phyloP scores from a whole-genome alignment of 1,284 basidiomycete genomes.

The Ustilago crameri region DNA sequence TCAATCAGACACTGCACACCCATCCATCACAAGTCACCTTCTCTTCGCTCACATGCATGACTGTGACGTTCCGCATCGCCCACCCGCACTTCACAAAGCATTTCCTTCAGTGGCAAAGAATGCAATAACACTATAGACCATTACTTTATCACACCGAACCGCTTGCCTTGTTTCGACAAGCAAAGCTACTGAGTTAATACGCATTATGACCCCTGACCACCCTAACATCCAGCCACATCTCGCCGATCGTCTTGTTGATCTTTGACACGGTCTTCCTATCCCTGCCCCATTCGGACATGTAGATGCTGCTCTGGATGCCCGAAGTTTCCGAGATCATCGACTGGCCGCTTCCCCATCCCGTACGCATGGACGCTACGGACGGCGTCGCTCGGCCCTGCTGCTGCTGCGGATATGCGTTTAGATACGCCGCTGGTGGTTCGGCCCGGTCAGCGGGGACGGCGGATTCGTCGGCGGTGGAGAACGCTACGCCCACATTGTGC shows the following conservation, averaged over 20 bases:
- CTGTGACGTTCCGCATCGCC: too few species aligned
- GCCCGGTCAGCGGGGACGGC: slow-evolving; percentile 25
- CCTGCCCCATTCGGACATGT: slow-evolving; percentile 47
- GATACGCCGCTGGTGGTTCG: slow-evolving; percentile 20
- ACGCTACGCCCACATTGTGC: slow-evolving; percentile 31
- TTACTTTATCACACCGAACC: too few species aligned
- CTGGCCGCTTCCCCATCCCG: slow-evolving; percentile 32
- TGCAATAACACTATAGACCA: too few species aligned
- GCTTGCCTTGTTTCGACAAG: too few species aligned
- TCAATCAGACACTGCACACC: too few species aligned
- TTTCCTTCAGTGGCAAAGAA: too few species aligned
- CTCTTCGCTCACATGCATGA: too few species aligned
- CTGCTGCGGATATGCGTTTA: slow-evolving; percentile 15
- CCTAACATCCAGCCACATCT: slow-evolving; percentile 52
- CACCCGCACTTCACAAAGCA: too few species aligned
- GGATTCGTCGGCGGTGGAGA: slow-evolving; percentile 32
- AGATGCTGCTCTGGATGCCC: slow-evolving; percentile 43
- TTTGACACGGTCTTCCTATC: slow-evolving; percentile 51
- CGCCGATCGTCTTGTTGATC: slow-evolving; percentile 58
- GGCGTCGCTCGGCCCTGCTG: slow-evolving; percentile 13
- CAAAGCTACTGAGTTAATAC: too few species aligned
- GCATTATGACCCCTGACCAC: slow-evolving; percentile 35
- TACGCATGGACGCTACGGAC: slow-evolving; percentile 22
- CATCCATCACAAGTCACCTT: too few species aligned
- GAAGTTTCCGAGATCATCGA: slow-evolving; percentile 44